Base-by-base conservation (phyloP, 140 eudicot species). In the Cichorium intybus region DNA sequence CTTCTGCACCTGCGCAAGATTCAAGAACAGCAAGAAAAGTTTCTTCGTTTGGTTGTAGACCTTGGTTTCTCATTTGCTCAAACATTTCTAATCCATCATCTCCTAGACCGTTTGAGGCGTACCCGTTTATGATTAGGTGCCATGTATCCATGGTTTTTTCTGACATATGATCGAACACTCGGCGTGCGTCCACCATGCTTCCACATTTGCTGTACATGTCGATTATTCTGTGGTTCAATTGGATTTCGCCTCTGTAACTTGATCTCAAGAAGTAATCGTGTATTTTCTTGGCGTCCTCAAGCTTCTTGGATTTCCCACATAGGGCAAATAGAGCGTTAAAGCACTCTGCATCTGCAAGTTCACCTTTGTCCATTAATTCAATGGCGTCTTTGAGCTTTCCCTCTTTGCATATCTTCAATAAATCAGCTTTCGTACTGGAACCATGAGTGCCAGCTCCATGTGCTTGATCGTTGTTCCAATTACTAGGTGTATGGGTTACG, bases 1-100 rank as follows among this genome's bases (percentile, higher is more conserved):
- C 95, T n/a, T 91, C 97, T 15, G 96, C 96, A 75, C 76, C 90
- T 27, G 92, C 96, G 81, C 97, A 91, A n/a, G 95, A 81, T 5
- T 81, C 85, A 7, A 91, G 65, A 60, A 91, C 95, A 59, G 84
- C 84, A 31, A 87, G 91, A 70, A 80, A 91, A 2, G 97, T 91
- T 33, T 91, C 77, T 21, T 75, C 88, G 43, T 66, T 82, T 4
- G 93, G 93, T 45, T 56, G 74, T 21, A 86, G 67, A 7, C 88
- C 95, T 6, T 52, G 57, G 6, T 65, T 75, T 66, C 87, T 81
- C 97, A 90, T 84, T 74, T 86, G 73, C 66, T 90, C 97, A 84
- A 59, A 90, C 80, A 90, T 53, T 2, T 79, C 81, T 79, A 86
- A 64, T 29, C 97, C 97, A 24, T 90, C 97, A 74, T 91, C 97